Base-by-base conservation (phyloP, 345 rosid genomes). In the Boechera divaricarpa region DNA sequence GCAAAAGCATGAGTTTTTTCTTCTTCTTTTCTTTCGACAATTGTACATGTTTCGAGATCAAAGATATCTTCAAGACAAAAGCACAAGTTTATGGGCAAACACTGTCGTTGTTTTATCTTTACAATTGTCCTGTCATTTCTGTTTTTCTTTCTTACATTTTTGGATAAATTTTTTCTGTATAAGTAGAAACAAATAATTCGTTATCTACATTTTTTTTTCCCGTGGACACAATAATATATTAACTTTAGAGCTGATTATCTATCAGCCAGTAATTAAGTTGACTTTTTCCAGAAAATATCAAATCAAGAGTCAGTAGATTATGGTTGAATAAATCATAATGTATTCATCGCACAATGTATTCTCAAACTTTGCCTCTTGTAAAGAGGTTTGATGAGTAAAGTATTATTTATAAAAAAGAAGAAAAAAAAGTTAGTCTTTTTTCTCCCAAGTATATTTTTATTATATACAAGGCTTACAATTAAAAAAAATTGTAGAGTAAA, bases 11-110 rank as follows among this genome's bases (percentile, higher is more conserved):
- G 36, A 51, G 36, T 13, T 33, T 49, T 33, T 16, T 5, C 24
- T 11, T 8, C 21, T 18, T 33, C 33, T 2, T 42, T 44, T 74
- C 8, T 66, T 1, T 21, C 13, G 16, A 53, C 63, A 70, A 63
- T 29, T 55, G 80, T 70, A 56, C 71, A 63, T 70, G 80, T 70
- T 36, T 70, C 42, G 71, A 18, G 58, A 70, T 77, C 71, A 47
- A 63, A 77, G 48, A 63, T 48, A 55, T 55, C 24, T 21, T 68
- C 63, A 45, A 38, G 52, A 54, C 66, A 63, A 70, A 70, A 77
- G 70, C 58, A 54, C 55, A 15, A 24, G 63, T 78, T 78, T 65
- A 72, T 72, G 68, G 81, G 54, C 81, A 78, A 49, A 72, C 81
- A 72, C 56, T 78, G 81, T 65, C 81, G 73, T 78, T 65, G 68